These are phyloP conservation scores for Chondrus crispus DNA, from an alignment of 23 red algal genomes.

Conservation along the genomic window DNA sequence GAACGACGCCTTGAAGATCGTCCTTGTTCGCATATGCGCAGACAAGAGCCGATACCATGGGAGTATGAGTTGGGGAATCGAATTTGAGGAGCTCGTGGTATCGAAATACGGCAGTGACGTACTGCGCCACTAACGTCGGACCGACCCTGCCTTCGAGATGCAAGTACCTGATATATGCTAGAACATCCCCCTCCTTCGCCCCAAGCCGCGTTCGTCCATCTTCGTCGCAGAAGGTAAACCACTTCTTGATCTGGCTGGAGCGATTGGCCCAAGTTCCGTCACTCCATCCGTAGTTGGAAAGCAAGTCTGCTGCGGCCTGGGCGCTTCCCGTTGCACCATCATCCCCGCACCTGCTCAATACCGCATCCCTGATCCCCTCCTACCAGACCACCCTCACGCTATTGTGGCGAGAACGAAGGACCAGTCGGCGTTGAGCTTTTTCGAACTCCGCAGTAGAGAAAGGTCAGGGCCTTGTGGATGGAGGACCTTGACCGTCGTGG, in stretches of 20 bases:
- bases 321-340: background rate
- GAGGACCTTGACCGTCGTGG: background rate
- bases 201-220: background rate
- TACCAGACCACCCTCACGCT: background rate
- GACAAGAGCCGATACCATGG: background rate
- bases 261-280: background rate
- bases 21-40: background rate
- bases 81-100: background rate
- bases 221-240: background rate
- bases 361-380: background rate
- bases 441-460: too few relatives aligned
- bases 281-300: background rate
- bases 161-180: background rate
- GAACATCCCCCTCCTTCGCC: background rate
- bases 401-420: too few relatives aligned
- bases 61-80: background rate
- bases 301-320: background rate
- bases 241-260: background rate
- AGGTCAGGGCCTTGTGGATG: too few relatives aligned
- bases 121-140: background rate
- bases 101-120: background rate
- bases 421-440: too few relatives aligned
- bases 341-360: background rate
- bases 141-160: background rate
- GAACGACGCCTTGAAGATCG: background rate